These are phyloP conservation scores for Scleroderma bovista DNA, from an alignment of 768 basidiomycete genomes.

Conservation along the genomic window DNA sequence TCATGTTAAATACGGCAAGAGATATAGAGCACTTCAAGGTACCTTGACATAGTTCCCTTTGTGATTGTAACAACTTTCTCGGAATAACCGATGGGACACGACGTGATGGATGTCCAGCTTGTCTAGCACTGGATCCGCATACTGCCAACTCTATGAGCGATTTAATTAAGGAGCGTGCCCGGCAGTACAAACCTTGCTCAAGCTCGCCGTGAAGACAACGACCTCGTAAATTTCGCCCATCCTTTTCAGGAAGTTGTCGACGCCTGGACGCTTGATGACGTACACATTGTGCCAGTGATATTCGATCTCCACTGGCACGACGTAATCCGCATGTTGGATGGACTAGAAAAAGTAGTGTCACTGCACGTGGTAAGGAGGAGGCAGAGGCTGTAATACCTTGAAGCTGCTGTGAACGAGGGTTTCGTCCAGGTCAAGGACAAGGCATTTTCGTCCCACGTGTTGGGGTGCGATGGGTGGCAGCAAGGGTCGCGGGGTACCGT, in stretches of 20 bases:
- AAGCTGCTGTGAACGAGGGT: slow-evolving; percentile 97
- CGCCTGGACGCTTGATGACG: slow-evolving; percentile 97
- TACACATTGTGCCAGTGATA: slow-evolving; percentile 98
- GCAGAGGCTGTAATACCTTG: slow-evolving; percentile 58
- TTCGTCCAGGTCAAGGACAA: slow-evolving; percentile 95
- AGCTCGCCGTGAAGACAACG: slow-evolving; percentile 95
- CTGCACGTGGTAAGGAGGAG: slow-evolving; percentile 1
- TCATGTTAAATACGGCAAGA: slow-evolving; percentile 2
- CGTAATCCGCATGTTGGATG: slow-evolving; percentile 92
- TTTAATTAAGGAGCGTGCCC: background rate
- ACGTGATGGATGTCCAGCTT: slow-evolving; percentile 91
- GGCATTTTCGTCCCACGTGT: slow-evolving; percentile 86
- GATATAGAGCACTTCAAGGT: slow-evolving; percentile 10
- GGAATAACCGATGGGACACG: slow-evolving; percentile 89
- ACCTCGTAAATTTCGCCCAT: slow-evolving; percentile 99
- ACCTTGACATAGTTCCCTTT: slow-evolving; percentile 99
- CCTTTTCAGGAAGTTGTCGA: slow-evolving; percentile 92
- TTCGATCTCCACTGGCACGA: slow-evolving; percentile 98
- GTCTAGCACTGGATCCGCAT: slow-evolving; percentile 97
- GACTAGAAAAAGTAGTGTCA: slow-evolving; percentile 47
- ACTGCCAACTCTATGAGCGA: slow-evolving; percentile 43
- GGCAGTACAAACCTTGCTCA: slow-evolving; percentile 86
- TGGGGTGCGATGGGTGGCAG: slow-evolving; percentile 77
- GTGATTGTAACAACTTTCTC: slow-evolving; percentile 99
- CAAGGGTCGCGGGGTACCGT: slow-evolving; percentile 83